Evolutionary conservation across 2,329 filamentous ascomycete species (phyloP).

Genomic region (Beauveria pseudobassiana): DNA sequence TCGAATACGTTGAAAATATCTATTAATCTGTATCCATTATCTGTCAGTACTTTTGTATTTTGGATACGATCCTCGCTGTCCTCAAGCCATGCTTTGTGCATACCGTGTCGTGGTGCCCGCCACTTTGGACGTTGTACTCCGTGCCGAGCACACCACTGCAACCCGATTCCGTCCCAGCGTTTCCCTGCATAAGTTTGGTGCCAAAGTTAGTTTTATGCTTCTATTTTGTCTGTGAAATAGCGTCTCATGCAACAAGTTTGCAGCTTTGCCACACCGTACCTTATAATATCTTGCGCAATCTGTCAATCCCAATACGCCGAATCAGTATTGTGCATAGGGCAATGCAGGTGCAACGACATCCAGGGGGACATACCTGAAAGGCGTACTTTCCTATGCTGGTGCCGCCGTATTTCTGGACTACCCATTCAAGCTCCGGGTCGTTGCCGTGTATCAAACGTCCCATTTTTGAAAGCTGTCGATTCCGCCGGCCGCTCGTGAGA

Average conservation of each 20-base stretch:
- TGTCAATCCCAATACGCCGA: neutral
- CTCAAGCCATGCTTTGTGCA: neutral
- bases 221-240: neutral
- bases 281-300: neutral
- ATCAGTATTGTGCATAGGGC: neutral
- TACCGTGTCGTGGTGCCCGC: slow-evolving; percentile 2
- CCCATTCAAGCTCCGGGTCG: neutral
- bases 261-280: neutral
- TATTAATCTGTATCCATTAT: neutral
- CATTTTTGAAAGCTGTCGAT: neutral
- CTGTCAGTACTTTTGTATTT: neutral
- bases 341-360: neutral
- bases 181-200: neutral
- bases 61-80: too few species aligned
- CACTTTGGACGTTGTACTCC: neutral
- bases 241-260: neutral
- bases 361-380: neutral
- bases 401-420: slow-evolving; percentile 3
- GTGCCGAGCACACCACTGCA: slow-evolving; percentile 5
- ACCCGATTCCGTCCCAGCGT: neutral
- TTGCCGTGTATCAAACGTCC: neutral
- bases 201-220: slow-evolving; percentile 10
- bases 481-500: neutral
- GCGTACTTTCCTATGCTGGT: slow-evolving; percentile 6
- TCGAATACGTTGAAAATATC: neutral